phyloP scores from a whole-genome alignment of 1,139 yeast species.

The Sporopachydermia cereana region DNA sequence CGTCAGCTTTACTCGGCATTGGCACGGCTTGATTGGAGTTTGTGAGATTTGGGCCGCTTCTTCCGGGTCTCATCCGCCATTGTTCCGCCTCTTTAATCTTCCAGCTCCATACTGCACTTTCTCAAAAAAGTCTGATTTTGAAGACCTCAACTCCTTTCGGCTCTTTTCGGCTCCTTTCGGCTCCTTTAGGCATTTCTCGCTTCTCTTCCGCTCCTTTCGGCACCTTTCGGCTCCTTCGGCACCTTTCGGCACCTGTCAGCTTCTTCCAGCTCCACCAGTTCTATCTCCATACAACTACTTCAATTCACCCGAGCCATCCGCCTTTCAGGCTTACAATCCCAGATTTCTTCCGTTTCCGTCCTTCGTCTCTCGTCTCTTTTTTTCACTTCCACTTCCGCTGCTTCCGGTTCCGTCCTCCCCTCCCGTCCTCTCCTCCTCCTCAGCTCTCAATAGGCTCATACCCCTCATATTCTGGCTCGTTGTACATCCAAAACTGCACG shows the following conservation, averaged over 20 bases:
- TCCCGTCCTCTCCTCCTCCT: not conserved
- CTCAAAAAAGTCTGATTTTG: too few species aligned
- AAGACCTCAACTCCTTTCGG: too few species aligned
- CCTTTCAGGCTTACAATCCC: not conserved
- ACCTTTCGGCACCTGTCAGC: not conserved
- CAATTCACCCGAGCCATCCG: not conserved
- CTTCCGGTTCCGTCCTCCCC: not conserved
- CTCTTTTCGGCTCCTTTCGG: not conserved
- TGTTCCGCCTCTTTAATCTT: too few species aligned
- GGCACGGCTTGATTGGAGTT: too few species aligned
- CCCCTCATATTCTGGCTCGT: slow-evolving; percentile 21
- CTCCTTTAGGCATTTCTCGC: too few species aligned
- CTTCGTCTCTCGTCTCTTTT: not conserved
- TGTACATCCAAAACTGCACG: slow-evolving; percentile 75
- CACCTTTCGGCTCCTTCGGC: not conserved
- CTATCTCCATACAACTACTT: not conserved
- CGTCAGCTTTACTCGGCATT: too few species aligned
- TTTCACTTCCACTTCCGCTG: not conserved
- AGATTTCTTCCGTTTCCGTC: not conserved
- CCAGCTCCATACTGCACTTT: too few species aligned
- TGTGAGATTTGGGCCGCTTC: too few species aligned
- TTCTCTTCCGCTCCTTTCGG: not conserved
- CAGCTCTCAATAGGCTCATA: slow-evolving; percentile 3
- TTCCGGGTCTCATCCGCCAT: too few species aligned
- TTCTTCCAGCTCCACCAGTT: not conserved